Evolutionary conservation across 148 eudicot species (phyloP), one percentile per base, ranked within the genome.

Genomic region (Vaccinium macrocarpon): DNA sequence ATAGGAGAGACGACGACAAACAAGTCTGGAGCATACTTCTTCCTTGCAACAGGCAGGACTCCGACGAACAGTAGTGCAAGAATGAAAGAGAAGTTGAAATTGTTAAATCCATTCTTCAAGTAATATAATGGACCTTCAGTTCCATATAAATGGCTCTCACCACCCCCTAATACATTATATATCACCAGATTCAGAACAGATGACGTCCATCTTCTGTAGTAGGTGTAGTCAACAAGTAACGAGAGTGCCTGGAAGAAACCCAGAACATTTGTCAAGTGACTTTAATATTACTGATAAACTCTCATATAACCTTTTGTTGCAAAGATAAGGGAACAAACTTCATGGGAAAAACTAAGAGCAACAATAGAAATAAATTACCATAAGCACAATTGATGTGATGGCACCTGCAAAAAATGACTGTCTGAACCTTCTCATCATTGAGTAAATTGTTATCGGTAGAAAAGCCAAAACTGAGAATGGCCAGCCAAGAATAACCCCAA

Each of bases 111-210:
- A 89, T 97, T 97, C 87, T 81, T 91, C 87, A 97, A 83, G 86
- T 95, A 97, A 91, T 82, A 97, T 74, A 90, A 80, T 52, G 96
- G 94, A 74, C 97, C 97, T 89, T 97, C 99, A 85, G 91, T 89
- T 70, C 99, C 99, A 88, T 97, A 97, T 87, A 95, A 91, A 87
- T 95, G 98, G 89, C 99, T 97, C 89, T 94, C 98, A 90, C 98
- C 99, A 86, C 99, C 99, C 74, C 99, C 96, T 76, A 93, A 79
- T 55, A 97, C 97, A 84, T 97, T 97, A 91, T 97, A 97, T 50
- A 90, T 32, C 92, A 95, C 35, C 84, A 97, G 85, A 92, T 97
- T 97, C 85, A 97, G 82, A 87, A 95, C 90, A 80, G 99, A 97
- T 14, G 99, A 95, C 80, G 99, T 97, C 98, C 99, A 97, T 86